phyloP scores from a whole-genome alignment of 495 filamentous ascomycete genomes.

The Annulohypoxylon nitens region DNA sequence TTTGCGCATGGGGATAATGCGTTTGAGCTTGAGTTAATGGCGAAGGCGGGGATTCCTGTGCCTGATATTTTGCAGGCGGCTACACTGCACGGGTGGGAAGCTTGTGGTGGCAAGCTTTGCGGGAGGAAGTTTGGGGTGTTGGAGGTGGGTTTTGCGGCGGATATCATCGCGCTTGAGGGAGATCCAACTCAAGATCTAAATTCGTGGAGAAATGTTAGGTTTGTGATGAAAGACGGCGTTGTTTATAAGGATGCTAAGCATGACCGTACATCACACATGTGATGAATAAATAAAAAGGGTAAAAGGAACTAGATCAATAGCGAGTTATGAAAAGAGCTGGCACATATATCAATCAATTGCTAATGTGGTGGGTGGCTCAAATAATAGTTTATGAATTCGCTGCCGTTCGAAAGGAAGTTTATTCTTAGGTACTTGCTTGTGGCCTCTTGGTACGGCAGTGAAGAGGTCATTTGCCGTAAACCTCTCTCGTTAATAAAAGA shows the following conservation, averaged over 20 bases:
- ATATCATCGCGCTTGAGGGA: constrained; percentile 61
- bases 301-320: not conserved
- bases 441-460: too few relatives aligned
- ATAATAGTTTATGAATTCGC: too few relatives aligned
- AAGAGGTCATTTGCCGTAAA: too few relatives aligned
- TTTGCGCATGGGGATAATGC: constrained; percentile 65
- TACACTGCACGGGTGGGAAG: constrained; percentile 65
- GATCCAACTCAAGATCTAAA: constrained; percentile 53
- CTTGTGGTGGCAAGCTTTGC: constrained; percentile 63
- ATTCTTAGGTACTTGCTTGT: too few relatives aligned
- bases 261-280: not conserved
- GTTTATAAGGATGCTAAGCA: constrained; percentile 54
- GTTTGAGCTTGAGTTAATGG: constrained; percentile 64
- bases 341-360: too few relatives aligned
- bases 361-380: too few relatives aligned
- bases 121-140: constrained; percentile 65
- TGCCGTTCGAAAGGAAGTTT: too few relatives aligned
- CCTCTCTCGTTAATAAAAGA: too few relatives aligned
- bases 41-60: constrained; percentile 63
- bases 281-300: not conserved
- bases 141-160: constrained; percentile 61
- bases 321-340: too few relatives aligned
- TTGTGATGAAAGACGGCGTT: constrained; percentile 66
- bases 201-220: constrained; percentile 61
- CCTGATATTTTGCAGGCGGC: constrained; percentile 60